Evolutionary conservation across 2,329 filamentous ascomycete species (phyloP).

Genomic region (Sporothrix euskadiensis): DNA sequence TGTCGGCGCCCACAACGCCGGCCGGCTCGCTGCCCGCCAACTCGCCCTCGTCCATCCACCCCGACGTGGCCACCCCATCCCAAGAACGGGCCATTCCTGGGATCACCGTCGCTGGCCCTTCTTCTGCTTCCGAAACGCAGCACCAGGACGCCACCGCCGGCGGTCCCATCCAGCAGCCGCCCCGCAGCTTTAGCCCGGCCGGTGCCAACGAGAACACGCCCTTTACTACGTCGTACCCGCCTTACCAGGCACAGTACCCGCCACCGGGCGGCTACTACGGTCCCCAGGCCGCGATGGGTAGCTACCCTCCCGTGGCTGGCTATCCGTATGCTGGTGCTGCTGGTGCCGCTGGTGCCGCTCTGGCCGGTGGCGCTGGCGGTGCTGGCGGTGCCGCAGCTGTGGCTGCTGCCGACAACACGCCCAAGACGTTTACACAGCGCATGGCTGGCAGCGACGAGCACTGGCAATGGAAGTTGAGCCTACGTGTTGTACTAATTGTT

Average conservation of each 20-base stretch:
- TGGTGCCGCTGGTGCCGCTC: not conserved
- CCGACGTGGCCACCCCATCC: not conserved
- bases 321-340: slow-evolving; percentile 11
- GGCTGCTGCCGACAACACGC: not conserved
- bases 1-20: not conserved
- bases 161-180: not conserved
- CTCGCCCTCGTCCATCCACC: slow-evolving; percentile 1
- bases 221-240: slow-evolving; percentile 8
- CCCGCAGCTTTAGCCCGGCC: slow-evolving; percentile 19
- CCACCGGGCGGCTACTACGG: slow-evolving; percentile 6
- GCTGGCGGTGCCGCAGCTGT: not conserved
- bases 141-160: not conserved
- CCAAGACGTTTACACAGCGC: slow-evolving; percentile 22
- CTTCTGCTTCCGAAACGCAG: not conserved
- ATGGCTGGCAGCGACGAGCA: slow-evolving; percentile 25
- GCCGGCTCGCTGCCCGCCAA: not conserved
- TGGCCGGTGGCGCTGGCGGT: not conserved
- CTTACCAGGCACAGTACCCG: not conserved
- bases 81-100: not conserved
- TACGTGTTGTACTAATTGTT: slow-evolving; percentile 24
- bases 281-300: not conserved
- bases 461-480: slow-evolving; percentile 26
- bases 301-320: not conserved
- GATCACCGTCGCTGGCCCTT: slow-evolving; percentile 12
- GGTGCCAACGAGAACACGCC: slow-evolving; percentile 19